Evolutionary conservation across 129 eudicot genomes (phyloP).

Genomic region (Tagetes erecta): DNA sequence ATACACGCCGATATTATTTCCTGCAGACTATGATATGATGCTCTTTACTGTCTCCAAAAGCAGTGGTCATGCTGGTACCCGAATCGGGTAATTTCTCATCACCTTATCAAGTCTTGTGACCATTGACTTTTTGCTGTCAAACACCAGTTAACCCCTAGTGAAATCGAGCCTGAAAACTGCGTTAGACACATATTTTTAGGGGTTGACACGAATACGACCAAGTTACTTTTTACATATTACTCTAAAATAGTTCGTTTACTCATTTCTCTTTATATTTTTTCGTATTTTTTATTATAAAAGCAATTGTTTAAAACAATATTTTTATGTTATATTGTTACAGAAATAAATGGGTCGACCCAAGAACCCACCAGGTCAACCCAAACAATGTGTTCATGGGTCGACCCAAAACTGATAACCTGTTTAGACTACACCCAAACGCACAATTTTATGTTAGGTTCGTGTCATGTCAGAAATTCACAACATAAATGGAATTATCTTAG

Average conservation of each 20-base stretch:
- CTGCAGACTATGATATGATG: slow-evolving; percentile 82
- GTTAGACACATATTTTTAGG: neutral
- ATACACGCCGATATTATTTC: slow-evolving; percentile 68
- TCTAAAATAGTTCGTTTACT: neutral
- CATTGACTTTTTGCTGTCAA: slow-evolving; percentile 9
- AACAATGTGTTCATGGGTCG: neutral
- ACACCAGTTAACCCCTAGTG: neutral
- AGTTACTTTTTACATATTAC: neutral
- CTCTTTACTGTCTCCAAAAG: slow-evolving; percentile 91
- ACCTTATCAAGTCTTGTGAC: neutral
- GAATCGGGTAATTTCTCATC: slow-evolving; percentile 66
- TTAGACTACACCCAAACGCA: neutral
- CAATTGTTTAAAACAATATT: too few species aligned
- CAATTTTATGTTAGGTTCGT: neutral
- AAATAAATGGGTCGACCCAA: neutral
- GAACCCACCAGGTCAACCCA: neutral
- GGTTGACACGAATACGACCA: neutral
- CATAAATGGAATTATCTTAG: neutral
- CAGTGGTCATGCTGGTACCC: slow-evolving; percentile 94
- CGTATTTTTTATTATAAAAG: too few species aligned
- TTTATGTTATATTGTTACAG: too few species aligned
- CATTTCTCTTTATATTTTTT: neutral
- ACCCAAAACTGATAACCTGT: too few species aligned
- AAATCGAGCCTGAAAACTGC: too few species aligned
- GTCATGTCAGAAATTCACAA: neutral